These are phyloP conservation scores for Sporisorium exsertum DNA, from an alignment of 1,284 basidiomycete species.

Conservation along the genomic window DNA sequence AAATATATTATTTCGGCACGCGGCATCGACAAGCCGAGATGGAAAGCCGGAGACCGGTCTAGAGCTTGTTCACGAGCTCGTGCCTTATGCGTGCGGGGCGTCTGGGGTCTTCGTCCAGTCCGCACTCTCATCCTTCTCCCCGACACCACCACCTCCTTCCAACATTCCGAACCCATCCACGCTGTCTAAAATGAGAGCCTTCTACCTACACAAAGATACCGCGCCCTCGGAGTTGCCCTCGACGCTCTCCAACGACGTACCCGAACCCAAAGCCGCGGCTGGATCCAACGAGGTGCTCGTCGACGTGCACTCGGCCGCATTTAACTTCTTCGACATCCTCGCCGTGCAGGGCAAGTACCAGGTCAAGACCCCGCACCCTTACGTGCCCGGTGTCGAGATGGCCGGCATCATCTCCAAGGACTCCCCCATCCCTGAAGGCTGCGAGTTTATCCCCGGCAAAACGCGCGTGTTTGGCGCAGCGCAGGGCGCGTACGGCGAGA, in stretches of 20 bases:
- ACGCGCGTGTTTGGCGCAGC: conserved; percentile 89
- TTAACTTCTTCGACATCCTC: conserved; percentile 66
- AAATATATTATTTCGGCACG: neutral
- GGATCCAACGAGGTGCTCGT: conserved; percentile 56
- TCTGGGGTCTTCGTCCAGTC: no score
- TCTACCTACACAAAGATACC: conserved; percentile 61
- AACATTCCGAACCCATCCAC: conserved; percentile 5
- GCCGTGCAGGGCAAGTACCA: conserved; percentile 63
- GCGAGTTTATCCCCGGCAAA: conserved; percentile 81
- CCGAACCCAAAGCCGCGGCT: conserved; percentile 45
- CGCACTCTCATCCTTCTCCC: neutral
- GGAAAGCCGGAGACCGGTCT: neutral
- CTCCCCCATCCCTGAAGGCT: conserved; percentile 85
- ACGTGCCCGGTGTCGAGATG: conserved; percentile 74
- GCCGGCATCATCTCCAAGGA: conserved; percentile 80
- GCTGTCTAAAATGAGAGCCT: conserved; percentile 52
- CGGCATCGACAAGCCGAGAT: neutral
- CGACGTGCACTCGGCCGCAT: conserved; percentile 71
- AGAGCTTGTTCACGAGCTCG: neutral
- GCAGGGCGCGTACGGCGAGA: conserved; percentile 83
- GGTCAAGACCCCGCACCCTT: conserved; percentile 63
- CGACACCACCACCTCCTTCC: neutral
- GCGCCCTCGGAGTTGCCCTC: conserved; percentile 52
- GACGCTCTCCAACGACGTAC: conserved; percentile 45
- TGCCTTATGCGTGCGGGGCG: no score